A percentile compares a stretch with the other conserved stretches of the same genome.
Conservation (phyloP, 2,329 filamentous ascomycete genomes). For the Beauveria sp. region DNA sequence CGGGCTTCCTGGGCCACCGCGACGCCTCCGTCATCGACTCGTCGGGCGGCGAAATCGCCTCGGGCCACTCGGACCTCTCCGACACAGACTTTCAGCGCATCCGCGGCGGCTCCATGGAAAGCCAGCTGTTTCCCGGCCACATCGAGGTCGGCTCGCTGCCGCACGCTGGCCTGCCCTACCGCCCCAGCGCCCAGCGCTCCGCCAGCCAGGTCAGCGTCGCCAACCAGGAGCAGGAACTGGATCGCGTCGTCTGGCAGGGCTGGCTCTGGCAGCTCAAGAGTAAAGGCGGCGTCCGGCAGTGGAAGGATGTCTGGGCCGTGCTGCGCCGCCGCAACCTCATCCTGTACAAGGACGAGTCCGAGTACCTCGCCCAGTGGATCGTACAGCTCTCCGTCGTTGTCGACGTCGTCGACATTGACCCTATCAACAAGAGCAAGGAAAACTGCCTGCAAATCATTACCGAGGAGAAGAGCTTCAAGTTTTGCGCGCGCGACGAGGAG, state of each 20-base stretch:
- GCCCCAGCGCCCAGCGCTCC: constrained; percentile 37
- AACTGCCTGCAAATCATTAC: constrained; percentile 90
- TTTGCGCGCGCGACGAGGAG: constrained; percentile 76
- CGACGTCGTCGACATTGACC: constrained; percentile 87
- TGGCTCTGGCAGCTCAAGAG: constrained; percentile 80
- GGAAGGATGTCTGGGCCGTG: constrained; percentile 93
- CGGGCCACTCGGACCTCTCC: constrained; percentile 74
- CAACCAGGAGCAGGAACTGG: constrained; percentile 57
- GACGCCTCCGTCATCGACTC: constrained; percentile 57
- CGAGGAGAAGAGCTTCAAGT: constrained; percentile 77
- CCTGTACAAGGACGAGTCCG: constrained; percentile 86
- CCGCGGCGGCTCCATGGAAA: constrained; percentile 46
- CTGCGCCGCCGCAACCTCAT: constrained; percentile 77
- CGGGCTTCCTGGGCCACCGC: constrained; percentile 29
- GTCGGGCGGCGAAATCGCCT: constrained; percentile 61
- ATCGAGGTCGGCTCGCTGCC: constrained; percentile 13
- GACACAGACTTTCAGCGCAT: constrained; percentile 51
- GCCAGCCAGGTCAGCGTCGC: constrained; percentile 55
- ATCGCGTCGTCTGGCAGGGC: constrained; percentile 90
- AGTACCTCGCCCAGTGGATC: constrained; percentile 82
- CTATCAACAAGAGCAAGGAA: constrained; percentile 73
- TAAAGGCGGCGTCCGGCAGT: constrained; percentile 76
- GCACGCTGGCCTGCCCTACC: constrained; percentile 2
- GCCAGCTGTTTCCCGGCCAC: constrained; percentile 28
- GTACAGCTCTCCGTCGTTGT: constrained; percentile 72